Base-by-base conservation (phyloP, 2,329 filamentous ascomycete genomes). In the Ceratocystis destructans region DNA sequence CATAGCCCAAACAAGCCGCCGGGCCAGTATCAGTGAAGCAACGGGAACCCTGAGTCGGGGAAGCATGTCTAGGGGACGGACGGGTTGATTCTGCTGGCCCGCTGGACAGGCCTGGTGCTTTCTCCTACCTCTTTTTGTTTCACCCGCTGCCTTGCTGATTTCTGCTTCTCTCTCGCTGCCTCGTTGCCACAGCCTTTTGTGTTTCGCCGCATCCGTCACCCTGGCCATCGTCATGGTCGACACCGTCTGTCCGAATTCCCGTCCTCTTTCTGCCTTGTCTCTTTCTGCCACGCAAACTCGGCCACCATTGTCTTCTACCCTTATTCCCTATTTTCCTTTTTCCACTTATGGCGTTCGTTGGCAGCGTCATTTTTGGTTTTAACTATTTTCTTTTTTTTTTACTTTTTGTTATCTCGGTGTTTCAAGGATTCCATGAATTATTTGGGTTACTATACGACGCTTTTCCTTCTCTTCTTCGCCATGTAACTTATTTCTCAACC, bases 1-100 rank as follows among this genome's bases (percentile, higher is more conserved):
- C 64, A 67, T 15, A 57, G 53, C n/a, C 53, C 53, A 25, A 57
- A 57, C 53, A 57, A 66, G 22, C 65, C 65, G 25, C 65, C 48
- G 37, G 61, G 61, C 12, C 65, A 66, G 37, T 66, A 66, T n/a
- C 65, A 66, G 20, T 66, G 22, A 63, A 28, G 53, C 8, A 12
- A 5, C 8, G 3, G 37, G 37, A 41, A 12, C 4, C 37, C 12
- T 12, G 1, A 15, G 37, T 41, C 37, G 12, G 48, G 20, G 8
- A 7, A 50, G 48, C 17, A 22, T 8, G 7, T 10, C 7, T 20
- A 22, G 48, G 48, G n/a, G 48, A 22, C 20, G n/a, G 48, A 22
- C 20, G 46, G 17, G 46, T 4, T 2, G 46, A 5, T 5, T 20
- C 46, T 20, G 46, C 46, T n/a, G 37, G 37, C 37, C 37, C 37